Evolutionary conservation across 2,329 filamentous ascomycete species (phyloP), one percentile per base, ranked within the genome.

Genomic region (Xylariaceae sp.): DNA sequence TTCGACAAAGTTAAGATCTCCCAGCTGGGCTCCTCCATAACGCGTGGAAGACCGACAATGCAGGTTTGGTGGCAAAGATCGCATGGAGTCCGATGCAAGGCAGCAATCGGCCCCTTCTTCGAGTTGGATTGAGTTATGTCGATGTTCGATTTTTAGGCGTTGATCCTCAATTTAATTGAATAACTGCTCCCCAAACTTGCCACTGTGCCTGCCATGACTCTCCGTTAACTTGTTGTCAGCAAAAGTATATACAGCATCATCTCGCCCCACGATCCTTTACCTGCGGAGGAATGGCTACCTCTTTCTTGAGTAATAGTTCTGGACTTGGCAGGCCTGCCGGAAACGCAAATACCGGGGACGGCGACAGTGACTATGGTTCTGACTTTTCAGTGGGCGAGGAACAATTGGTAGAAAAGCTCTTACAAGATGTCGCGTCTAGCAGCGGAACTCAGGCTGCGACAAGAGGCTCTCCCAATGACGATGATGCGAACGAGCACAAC

Each of bases 301-400:
- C 44, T 21, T 5, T 32, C 7, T 17, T 19, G 3, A 27, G 12
- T 5, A 31, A 28, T n/a, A 23, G 24, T 5, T 18, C 16, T n/a
- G 23, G 17, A 6, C 15, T 38, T 8, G 24, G 21, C 16, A 42
- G 27, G 15, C 17, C 14, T 11, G 37, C 9, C n/a, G 32, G 43
- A 27, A 32, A 38, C 21, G 21, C 21, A 6, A 11, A 24, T 6
- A 24, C 6, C 7, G 11, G 11, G 11, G 35, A 43, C 24, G 41
- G 28, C 27, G 50, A 57, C 14, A 59, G 54, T 34, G 56, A 60
- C 37, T 60, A 60, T 38, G 58, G 57, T 5, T 61, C 57, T 6
- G 58, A 61, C 30, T 61, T 61, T 36, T 59, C 56, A 0, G 39
- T 42, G 9, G 58, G 50, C 21, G 58, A 61, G 40, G 57, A 59